Conservation (phyloP, 2,329 filamentous ascomycete species). For the Penicillium sumatraense region DNA sequence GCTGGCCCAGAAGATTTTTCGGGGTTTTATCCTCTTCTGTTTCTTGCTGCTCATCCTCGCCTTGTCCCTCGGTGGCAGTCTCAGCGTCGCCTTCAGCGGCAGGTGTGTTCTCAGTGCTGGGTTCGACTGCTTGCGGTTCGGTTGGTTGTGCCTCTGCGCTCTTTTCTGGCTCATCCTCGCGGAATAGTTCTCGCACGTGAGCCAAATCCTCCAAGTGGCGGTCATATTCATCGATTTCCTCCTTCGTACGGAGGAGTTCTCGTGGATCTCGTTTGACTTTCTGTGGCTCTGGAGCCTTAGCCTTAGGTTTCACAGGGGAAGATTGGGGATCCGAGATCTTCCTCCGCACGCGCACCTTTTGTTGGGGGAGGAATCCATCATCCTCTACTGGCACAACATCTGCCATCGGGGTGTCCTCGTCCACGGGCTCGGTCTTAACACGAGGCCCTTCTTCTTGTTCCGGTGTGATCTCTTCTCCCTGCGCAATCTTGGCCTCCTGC, state of each 20-base stretch:
- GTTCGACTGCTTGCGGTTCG: slow-evolving; percentile 11
- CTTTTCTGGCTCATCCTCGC: slow-evolving; percentile 26
- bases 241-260: slow-evolving; percentile 44
- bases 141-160: slow-evolving; percentile 18
- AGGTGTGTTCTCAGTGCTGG: slow-evolving; percentile 9
- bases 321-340: slow-evolving; percentile 30
- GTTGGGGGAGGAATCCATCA: slow-evolving; percentile 39
- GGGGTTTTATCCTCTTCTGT: slow-evolving; percentile 30
- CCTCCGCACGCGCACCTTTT: slow-evolving; percentile 41
- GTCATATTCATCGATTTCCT: slow-evolving; percentile 49
- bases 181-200: slow-evolving; percentile 41
- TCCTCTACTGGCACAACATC: slow-evolving; percentile 39
- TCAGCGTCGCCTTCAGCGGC: slow-evolving; percentile 19
- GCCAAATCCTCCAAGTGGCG: slow-evolving; percentile 45
- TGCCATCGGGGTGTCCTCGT: slow-evolving; percentile 46
- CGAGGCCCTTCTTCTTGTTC: slow-evolving; percentile 29
- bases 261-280: slow-evolving; percentile 23
- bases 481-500: slow-evolving; percentile 35
- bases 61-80: slow-evolving; percentile 18
- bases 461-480: slow-evolving; percentile 31
- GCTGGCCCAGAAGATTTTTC: slow-evolving; percentile 55
- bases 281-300: not conserved
- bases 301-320: slow-evolving; percentile 1
- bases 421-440: slow-evolving; percentile 61
- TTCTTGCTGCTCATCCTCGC: slow-evolving; percentile 23